A percentile compares a stretch with the other conserved stretches of the same genome.
These are phyloP conservation scores for Thermochaetoides thermophila DNA, from an alignment of 495 filamentous ascomycete genomes.

Conservation along the genomic window DNA sequence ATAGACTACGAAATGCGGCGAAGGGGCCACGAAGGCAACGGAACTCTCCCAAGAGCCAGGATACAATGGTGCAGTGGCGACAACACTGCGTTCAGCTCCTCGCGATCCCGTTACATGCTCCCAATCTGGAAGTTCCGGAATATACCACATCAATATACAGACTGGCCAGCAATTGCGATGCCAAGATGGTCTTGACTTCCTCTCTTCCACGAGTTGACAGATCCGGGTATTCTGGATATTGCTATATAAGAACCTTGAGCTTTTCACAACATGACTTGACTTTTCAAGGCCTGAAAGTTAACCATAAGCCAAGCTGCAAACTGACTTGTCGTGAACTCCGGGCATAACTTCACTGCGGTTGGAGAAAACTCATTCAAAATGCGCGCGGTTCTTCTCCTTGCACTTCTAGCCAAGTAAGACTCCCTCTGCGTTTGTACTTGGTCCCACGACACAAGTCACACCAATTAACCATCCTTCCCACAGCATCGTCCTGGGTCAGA, in stretches of 20 bases:
- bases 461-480: not conserved
- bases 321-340: no score
- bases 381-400: not conserved
- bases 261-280: not conserved
- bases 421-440: not conserved
- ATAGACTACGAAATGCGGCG: not conserved
- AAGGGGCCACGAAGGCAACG: not conserved
- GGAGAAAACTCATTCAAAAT: not conserved
- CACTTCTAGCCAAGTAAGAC: conserved; percentile 6
- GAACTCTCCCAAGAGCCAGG: not conserved
- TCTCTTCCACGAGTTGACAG: no score
- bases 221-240: no score
- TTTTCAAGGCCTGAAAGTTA: not conserved
- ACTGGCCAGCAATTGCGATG: not conserved
- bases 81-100: not conserved
- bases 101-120: not conserved
- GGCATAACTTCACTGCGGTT: not conserved
- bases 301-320: not conserved
- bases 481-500: conserved; percentile 13
- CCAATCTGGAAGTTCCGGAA: conserved; percentile 13
- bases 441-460: not conserved
- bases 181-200: not conserved
- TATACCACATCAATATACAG: conserved; percentile 13
- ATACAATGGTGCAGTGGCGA: not conserved
- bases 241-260: not conserved